phyloP scores from a whole-genome alignment of 2,329 filamentous ascomycete genomes.

The Apiospora aurea region DNA sequence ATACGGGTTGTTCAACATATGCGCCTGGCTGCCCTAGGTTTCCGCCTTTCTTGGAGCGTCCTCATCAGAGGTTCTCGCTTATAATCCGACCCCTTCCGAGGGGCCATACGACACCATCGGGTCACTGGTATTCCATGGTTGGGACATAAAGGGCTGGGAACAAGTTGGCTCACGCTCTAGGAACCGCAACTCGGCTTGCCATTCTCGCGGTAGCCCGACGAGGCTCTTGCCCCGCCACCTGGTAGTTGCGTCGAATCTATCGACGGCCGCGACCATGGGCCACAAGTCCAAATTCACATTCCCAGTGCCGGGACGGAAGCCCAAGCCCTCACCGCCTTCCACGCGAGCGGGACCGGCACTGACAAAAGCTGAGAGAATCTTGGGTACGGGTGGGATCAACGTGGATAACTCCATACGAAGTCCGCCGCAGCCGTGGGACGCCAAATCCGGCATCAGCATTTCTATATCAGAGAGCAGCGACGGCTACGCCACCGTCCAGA shows the following conservation, averaged over 20 bases:
- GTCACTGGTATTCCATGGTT: neutral
- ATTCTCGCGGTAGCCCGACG: neutral
- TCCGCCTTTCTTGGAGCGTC: neutral
- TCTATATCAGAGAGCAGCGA: constrained; percentile 51
- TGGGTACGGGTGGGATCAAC: constrained; percentile 55
- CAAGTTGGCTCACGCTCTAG: neutral
- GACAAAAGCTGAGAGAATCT: constrained; percentile 59
- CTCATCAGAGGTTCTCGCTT: neutral
- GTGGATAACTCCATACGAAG: constrained; percentile 41
- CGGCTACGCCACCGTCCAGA: constrained; percentile 41
- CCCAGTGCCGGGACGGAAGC: constrained; percentile 54
- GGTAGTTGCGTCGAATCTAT: neutral
- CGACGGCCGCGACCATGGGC: constrained; percentile 41
- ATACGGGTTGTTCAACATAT: neutral
- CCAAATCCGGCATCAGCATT: constrained; percentile 53
- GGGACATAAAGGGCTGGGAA: neutral
- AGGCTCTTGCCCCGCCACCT: neutral
- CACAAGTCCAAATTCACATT: constrained; percentile 56
- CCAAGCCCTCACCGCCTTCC: constrained; percentile 46
- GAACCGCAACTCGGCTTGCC: neutral
- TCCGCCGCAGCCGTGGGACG: constrained; percentile 48
- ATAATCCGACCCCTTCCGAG: neutral
- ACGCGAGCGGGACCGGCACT: constrained; percentile 46
- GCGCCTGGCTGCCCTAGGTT: neutral
- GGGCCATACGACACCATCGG: neutral